Conservation (phyloP, 1,284 basidiomycete species). For the Pascua sp. region DNA sequence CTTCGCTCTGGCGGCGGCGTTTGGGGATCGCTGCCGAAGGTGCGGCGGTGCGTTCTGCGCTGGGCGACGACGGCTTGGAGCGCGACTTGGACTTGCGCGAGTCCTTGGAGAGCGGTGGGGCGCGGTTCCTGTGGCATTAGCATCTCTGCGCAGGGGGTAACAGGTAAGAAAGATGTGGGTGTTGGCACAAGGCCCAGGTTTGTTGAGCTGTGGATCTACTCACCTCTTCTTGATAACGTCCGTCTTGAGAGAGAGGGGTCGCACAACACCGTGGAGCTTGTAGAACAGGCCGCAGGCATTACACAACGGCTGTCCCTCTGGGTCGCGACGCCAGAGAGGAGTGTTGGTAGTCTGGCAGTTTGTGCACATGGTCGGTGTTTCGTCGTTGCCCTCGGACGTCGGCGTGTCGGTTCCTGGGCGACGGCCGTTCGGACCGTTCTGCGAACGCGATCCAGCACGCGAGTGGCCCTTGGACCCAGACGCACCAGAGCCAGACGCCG, state of each 20-base stretch:
- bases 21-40: slow-evolving; percentile 13
- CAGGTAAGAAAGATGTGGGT: no score
- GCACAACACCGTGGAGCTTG: slow-evolving; percentile 91
- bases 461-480: not conserved
- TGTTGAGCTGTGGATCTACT: slow-evolving; percentile 19
- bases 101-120: slow-evolving; percentile 15
- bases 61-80: slow-evolving; percentile 16
- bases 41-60: slow-evolving; percentile 6
- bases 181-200: no score
- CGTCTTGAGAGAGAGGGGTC: slow-evolving; percentile 89
- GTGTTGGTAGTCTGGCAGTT: slow-evolving; percentile 96
- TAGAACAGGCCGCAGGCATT: slow-evolving; percentile 84
- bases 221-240: slow-evolving; percentile 97
- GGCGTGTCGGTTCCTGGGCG: slow-evolving; percentile 12
- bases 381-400: slow-evolving; percentile 44
- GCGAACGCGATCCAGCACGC: no score
- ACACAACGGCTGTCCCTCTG: slow-evolving; percentile 91
- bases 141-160: not conserved
- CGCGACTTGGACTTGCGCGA: slow-evolving; percentile 5
- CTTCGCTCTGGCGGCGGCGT: slow-evolving; percentile 16
- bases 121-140: slow-evolving; percentile 17
- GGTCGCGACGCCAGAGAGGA: slow-evolving; percentile 89
- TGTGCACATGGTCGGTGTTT: slow-evolving; percentile 77
- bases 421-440: not conserved
- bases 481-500: not conserved